A percentile compares a stretch with the other conserved stretches of the same genome.
phyloP scores from a whole-genome alignment of 106 monocot species.

The Dendrobium chrysotoxum region DNA sequence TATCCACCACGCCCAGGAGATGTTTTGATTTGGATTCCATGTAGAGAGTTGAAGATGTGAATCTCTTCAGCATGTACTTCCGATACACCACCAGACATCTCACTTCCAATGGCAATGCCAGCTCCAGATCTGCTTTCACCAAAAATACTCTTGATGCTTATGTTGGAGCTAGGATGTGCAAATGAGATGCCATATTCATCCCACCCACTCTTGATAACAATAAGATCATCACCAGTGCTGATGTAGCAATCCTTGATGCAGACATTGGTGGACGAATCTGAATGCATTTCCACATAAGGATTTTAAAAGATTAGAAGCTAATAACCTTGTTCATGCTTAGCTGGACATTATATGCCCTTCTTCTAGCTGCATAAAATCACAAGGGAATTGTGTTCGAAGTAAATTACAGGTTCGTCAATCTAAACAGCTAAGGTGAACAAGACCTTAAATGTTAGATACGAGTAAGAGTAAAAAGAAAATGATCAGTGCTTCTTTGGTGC shows the following conservation, averaged over 20 bases:
- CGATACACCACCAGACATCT: slow-evolving; percentile 83
- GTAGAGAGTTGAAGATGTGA: slow-evolving; percentile 39
- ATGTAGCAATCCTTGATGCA: slow-evolving; percentile 87
- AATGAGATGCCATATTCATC: slow-evolving; percentile 81
- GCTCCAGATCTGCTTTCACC: slow-evolving; percentile 35
- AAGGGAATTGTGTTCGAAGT: not conserved
- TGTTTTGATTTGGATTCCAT: slow-evolving; percentile 67
- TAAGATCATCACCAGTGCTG: slow-evolving; percentile 53
- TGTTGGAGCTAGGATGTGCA: slow-evolving; percentile 59
- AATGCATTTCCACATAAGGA: slow-evolving; percentile 8
- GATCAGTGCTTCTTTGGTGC: not conserved
- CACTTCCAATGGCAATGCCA: slow-evolving; percentile 73
- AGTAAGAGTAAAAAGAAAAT: not conserved
- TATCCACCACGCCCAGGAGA: slow-evolving; percentile 71
- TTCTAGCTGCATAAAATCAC: not conserved
- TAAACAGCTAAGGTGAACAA: not conserved
- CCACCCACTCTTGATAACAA: slow-evolving; percentile 80
- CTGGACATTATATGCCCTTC: not conserved
- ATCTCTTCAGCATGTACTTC: slow-evolving; percentile 46
- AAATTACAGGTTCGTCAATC: not conserved
- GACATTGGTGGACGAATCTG: slow-evolving; percentile 73
- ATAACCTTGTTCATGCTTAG: not conserved
- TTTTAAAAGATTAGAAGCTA: not conserved
- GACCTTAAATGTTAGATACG: not conserved
- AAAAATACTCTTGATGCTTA: slow-evolving; percentile 35